Percentiles rank a stretch among this genome's conserved stretches.
Conservation (phyloP, 768 basidiomycete species). For the Psilocybe azurescens region DNA sequence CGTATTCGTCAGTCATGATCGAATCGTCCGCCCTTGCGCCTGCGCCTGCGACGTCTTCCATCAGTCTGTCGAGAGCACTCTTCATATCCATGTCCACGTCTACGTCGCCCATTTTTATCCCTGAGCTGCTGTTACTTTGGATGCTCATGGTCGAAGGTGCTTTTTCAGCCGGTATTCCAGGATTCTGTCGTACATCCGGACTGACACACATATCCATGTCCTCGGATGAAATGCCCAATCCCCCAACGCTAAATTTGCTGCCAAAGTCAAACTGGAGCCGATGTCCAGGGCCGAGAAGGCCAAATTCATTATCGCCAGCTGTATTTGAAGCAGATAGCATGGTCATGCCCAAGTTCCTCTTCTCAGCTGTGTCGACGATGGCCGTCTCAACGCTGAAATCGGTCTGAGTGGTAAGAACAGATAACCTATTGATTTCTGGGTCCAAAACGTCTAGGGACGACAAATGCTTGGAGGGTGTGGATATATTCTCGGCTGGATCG, state of each 20-base stretch:
- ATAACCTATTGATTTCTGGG: slow-evolving; percentile 42
- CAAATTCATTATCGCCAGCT: slow-evolving; percentile 37
- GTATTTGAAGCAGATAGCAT: slow-evolving; percentile 21
- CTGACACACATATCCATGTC: slow-evolving; percentile 22
- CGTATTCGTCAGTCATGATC: slow-evolving; percentile 46
- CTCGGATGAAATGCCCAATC: slow-evolving; percentile 34
- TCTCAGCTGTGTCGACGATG: slow-evolving; percentile 53
- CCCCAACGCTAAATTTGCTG: slow-evolving; percentile 48
- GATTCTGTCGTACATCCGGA: slow-evolving; percentile 10
- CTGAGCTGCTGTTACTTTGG: slow-evolving; percentile 30
- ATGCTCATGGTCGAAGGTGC: slow-evolving; percentile 24
- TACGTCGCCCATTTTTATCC: slow-evolving; percentile 51
- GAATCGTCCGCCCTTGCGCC: slow-evolving; percentile 45
- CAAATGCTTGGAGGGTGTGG: slow-evolving; percentile 1
- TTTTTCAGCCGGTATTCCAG: slow-evolving; percentile 10
- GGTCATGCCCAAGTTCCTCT: slow-evolving; percentile 32
- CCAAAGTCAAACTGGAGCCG: slow-evolving; percentile 51
- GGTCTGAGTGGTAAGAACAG: slow-evolving; percentile 44
- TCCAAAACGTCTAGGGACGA: slow-evolving; percentile 25
- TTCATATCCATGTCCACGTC: slow-evolving; percentile 74
- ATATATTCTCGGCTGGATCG: not conserved
- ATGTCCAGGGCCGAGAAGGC: slow-evolving; percentile 28
- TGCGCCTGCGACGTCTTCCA: slow-evolving; percentile 68
- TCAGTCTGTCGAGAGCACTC: slow-evolving; percentile 72
- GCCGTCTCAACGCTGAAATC: slow-evolving; percentile 56